A percentile compares a stretch with the other conserved stretches of the same genome.
These are phyloP conservation scores for Talaromyces sp. DNA, from an alignment of 2,329 filamentous ascomycete species.

Conservation along the genomic window DNA sequence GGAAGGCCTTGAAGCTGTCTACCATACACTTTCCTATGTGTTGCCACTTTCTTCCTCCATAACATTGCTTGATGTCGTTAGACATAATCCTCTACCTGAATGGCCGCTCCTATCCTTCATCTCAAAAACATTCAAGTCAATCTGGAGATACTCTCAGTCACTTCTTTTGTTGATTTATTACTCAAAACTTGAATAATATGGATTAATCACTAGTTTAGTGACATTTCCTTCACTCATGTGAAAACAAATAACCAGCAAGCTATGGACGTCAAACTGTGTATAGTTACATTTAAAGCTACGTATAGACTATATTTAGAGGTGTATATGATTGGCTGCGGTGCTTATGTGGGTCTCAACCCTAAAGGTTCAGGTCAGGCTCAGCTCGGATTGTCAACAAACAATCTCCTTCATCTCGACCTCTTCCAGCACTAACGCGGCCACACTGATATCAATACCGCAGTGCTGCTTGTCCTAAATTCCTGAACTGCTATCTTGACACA, in stretches of 20 bases:
- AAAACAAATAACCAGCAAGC: neutral
- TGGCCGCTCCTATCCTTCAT: too few species aligned
- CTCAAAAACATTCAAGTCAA: neutral
- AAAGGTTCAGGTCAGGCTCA: neutral
- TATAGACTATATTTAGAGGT: too few species aligned
- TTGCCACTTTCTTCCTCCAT: neutral
- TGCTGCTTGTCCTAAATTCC: too few species aligned
- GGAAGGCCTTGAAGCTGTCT: neutral
- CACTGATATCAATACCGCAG: too few species aligned
- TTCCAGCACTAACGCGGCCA: neutral
- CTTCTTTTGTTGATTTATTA: neutral
- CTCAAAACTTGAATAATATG: too few species aligned
- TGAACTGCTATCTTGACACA: neutral
- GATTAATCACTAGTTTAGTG: neutral
- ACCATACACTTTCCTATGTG: neutral
- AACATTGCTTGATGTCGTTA: neutral
- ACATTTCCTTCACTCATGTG: neutral
- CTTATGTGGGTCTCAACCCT: neutral
- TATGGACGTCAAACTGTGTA: too few species aligned
- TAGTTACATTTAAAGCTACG: too few species aligned
- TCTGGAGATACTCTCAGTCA: neutral
- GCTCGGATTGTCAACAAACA: neutral
- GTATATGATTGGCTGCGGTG: neutral
- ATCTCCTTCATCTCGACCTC: neutral
- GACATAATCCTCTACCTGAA: neutral